Conservation (phyloP, 169 alveolate species). For the Cryptosporidium canis region DNA sequence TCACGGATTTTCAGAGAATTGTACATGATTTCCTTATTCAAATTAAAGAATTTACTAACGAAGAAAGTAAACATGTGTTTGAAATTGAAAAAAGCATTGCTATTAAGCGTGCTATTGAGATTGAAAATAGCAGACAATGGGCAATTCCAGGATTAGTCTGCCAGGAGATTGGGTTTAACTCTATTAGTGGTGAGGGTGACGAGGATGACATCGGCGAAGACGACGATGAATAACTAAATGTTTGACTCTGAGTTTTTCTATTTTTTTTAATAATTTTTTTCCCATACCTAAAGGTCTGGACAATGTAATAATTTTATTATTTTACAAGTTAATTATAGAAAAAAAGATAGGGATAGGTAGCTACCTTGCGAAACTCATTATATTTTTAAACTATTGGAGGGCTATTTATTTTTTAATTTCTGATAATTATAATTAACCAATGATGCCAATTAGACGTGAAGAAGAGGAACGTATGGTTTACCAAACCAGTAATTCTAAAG, state of each 20-base stretch:
- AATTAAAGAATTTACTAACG: constrained; percentile 73
- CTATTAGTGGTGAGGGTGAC: constrained; percentile 38
- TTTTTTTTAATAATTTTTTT: background rate
- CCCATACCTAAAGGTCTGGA: background rate
- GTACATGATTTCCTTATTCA: constrained; percentile 76
- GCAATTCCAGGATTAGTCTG: constrained; percentile 42
- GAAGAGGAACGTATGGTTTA: constrained; percentile 59
- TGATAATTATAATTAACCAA: background rate
- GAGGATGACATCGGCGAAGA: constrained; percentile 53
- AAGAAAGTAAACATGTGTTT: constrained; percentile 37
- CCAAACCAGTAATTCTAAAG: background rate
- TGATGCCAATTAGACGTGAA: constrained; percentile 41
- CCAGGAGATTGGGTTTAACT: constrained; percentile 12
- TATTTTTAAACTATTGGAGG: background rate
- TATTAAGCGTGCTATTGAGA: constrained; percentile 60
- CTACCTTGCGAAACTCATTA: background rate
- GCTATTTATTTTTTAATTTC: background rate
- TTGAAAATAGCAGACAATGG: constrained; percentile 62
- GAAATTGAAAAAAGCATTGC: constrained; percentile 56
- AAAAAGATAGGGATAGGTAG: background rate
- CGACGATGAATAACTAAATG: constrained; percentile 26
- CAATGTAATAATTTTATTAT: background rate
- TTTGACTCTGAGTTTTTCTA: background rate
- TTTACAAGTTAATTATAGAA: background rate
- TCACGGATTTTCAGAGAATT: constrained; percentile 74